A percentile compares a stretch with the other conserved stretches of the same genome.
Evolutionary conservation across 164 flowering plant species (phyloP).

Genomic region (Malania oleifera): DNA sequence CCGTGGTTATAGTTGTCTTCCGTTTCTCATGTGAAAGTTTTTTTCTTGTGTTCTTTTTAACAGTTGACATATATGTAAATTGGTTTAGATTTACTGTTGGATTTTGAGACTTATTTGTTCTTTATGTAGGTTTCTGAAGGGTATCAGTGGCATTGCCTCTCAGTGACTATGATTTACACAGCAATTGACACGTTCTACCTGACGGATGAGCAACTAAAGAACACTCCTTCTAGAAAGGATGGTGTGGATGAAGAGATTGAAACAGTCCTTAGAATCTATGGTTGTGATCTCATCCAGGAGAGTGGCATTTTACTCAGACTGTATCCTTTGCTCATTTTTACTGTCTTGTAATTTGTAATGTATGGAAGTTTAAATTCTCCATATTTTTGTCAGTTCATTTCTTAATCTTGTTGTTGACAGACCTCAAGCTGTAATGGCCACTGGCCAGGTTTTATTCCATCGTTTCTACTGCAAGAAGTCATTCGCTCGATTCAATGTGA

Average conservation of each 20-base stretch:
- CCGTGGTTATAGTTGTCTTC: too few species aligned
- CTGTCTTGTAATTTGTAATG: not conserved
- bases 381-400: not conserved
- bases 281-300: slow-evolving; percentile 92
- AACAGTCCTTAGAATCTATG: slow-evolving; percentile 76
- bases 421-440: slow-evolving; percentile 98
- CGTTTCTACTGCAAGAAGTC: slow-evolving; percentile 98
- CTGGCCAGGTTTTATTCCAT: slow-evolving; percentile 91
- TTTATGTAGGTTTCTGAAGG: too few species aligned
- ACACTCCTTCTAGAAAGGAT: slow-evolving; percentile 87
- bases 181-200: slow-evolving; percentile 88
- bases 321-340: slow-evolving; percentile 34
- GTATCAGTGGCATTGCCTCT: too few species aligned
- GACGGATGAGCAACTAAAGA: slow-evolving; percentile 63
- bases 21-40: too few species aligned
- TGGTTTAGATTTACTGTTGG: too few species aligned
- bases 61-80: too few species aligned
- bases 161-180: slow-evolving; percentile 82
- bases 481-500: slow-evolving; percentile 84
- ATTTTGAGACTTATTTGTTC: too few species aligned
- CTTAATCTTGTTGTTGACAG: slow-evolving; percentile 31
- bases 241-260: slow-evolving; percentile 76
- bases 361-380: not conserved
- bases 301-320: slow-evolving; percentile 78
- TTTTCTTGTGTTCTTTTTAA: too few species aligned